Evolutionary conservation across 768 basidiomycete species (phyloP).

Genomic region (Calocera cornea): DNA sequence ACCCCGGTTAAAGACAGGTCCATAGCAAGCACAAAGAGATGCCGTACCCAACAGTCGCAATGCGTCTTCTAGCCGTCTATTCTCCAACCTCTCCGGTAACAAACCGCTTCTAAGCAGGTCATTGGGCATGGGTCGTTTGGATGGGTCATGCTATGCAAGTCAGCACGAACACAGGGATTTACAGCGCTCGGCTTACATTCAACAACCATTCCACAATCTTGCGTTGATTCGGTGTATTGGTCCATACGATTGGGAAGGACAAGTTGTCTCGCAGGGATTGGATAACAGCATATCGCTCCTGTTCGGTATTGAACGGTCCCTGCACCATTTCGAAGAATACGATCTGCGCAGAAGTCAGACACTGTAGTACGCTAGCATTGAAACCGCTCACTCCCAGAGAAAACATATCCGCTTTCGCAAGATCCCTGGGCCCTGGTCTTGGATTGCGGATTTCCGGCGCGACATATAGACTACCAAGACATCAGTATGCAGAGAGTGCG

Average conservation of each 20-base stretch:
- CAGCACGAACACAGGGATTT: constrained; percentile 42
- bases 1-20: neutral
- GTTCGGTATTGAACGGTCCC: constrained; percentile 52
- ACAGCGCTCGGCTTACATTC: neutral
- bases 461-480: constrained; percentile 51
- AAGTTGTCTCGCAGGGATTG: constrained; percentile 58
- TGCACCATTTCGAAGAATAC: constrained; percentile 98
- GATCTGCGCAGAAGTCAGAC: constrained; percentile 36
- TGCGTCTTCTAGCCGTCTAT: constrained; percentile 75
- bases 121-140: constrained; percentile 62
- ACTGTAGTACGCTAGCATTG: neutral
- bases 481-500: neutral
- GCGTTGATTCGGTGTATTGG: constrained; percentile 41
- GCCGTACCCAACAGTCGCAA: constrained; percentile 56
- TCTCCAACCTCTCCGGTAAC: constrained; percentile 62
- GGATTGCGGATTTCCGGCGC: constrained; percentile 73
- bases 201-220: constrained; percentile 42
- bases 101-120: constrained; percentile 69
- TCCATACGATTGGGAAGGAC: constrained; percentile 66
- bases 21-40: neutral
- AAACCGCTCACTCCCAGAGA: constrained; percentile 60
- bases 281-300: constrained; percentile 74
- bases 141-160: constrained; percentile 64
- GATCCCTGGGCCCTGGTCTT: constrained; percentile 36
- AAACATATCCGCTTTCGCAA: constrained; percentile 87